Evolutionary conservation across 352 stramenopile genomes (phyloP), one percentile per base, ranked within the genome.

Genomic region (Elongisporangium prolatum): DNA sequence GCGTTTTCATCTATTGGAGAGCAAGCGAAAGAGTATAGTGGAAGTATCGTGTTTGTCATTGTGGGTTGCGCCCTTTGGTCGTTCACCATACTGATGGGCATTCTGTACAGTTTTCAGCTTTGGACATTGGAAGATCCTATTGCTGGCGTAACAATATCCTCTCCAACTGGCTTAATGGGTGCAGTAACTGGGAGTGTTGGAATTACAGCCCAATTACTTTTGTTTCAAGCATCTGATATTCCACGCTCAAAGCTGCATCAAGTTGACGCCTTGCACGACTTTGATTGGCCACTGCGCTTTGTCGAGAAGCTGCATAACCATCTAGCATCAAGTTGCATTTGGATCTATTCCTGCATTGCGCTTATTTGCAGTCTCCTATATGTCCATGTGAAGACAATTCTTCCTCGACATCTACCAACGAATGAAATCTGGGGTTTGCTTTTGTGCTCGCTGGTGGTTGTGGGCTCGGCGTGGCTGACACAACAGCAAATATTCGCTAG

Each of bases 31-130:
- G 50, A 34, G 0, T 60, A 80, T 16, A 65, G 75, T 25, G 74
- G 76, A 10, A 75, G 74, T n/a, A 64, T 84, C 13, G 60, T 86
- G 11, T 83, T 81, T 34, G 56, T 82, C 20, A 72, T 86, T 18
- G 58, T 81, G 0, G 76, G 76, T 9, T 79, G 64, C 48, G 73
- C 76, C 17, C 61, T 86, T 13, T 84, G 76, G 76, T 86, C 76
- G 14, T 80, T 84, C 57, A 84, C 76, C 16, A 61, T 86, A 28
- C 61, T 86, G 2, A 60, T 86, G 3, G 76, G 69, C 3, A 67
- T 57, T 1, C 53, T 86, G 17, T 86, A 77, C 34, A 80, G 67
- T 49, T 71, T 76, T 54, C 67, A 73, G n/a, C 44, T 86, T 14
- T 79, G 72, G 67, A 53, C 53, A 18, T 55, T 69, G 7, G 60